Conservation (phyloP, 2,329 filamentous ascomycete genomes). For the Raffaelea deltoideospora region DNA sequence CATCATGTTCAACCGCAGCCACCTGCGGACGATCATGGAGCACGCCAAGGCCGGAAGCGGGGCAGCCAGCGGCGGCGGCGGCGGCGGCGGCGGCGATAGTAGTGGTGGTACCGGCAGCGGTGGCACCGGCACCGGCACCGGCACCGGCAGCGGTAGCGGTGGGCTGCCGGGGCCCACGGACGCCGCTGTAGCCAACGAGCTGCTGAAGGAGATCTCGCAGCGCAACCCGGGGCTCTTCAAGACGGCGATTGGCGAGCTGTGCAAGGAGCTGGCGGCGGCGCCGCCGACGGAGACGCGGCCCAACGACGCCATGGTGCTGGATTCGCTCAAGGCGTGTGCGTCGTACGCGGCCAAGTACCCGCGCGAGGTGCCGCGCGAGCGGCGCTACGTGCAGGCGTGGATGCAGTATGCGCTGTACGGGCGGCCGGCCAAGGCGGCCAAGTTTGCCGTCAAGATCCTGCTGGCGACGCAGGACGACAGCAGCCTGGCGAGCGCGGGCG, state of each 20-base stretch:
- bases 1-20: constrained; percentile 85
- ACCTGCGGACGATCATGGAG: constrained; percentile 79
- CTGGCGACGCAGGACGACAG: constrained; percentile 62
- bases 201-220: constrained; percentile 83
- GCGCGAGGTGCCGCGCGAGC: constrained; percentile 65
- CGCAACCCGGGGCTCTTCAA: constrained; percentile 83
- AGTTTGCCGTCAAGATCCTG: constrained; percentile 85
- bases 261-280: constrained; percentile 68
- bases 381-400: constrained; percentile 67
- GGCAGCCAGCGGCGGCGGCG: not conserved
- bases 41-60: constrained; percentile 60
- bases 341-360: constrained; percentile 81
- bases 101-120: too few relatives aligned
- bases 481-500: constrained; percentile 66
- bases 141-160: too few relatives aligned
- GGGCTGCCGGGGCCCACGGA: too few relatives aligned
- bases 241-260: constrained; percentile 80
- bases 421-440: constrained; percentile 66
- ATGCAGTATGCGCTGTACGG: constrained; percentile 73
- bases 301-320: constrained; percentile 63
- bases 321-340: constrained; percentile 86
- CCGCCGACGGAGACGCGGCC: constrained; percentile 53
- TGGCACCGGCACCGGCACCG: too few relatives aligned
- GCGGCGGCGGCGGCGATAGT: constrained; percentile 24
- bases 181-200: constrained; percentile 67